These are phyloP conservation scores for Sclerotinia trifoliorum DNA, from an alignment of 2,329 filamentous ascomycete species.

Conservation along the genomic window DNA sequence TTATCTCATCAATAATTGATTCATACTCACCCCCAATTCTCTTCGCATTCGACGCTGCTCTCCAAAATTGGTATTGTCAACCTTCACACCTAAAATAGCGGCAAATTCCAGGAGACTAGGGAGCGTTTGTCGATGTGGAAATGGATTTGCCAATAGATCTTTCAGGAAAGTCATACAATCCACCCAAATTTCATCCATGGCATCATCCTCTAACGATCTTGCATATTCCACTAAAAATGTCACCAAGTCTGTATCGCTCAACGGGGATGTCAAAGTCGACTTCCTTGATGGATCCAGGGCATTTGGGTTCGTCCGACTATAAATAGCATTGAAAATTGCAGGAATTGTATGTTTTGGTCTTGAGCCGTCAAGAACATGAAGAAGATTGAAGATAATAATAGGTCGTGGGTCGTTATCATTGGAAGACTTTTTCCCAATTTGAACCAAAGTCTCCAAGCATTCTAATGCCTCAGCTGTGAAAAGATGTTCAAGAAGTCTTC, in stretches of 20 bases:
- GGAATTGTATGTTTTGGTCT: constrained; percentile 89
- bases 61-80: constrained; percentile 96
- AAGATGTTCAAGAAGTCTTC: constrained; percentile 85
- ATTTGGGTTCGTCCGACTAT: constrained; percentile 83
- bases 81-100: constrained; percentile 86
- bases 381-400: constrained; percentile 73
- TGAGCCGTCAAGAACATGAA: constrained; percentile 88
- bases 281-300: constrained; percentile 77
- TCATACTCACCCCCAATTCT: constrained; percentile 72
- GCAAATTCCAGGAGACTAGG: constrained; percentile 85
- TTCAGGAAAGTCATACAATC: constrained; percentile 90
- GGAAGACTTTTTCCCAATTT: constrained; percentile 68
- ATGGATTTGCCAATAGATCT: constrained; percentile 88
- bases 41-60: constrained; percentile 90
- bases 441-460: constrained; percentile 86
- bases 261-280: constrained; percentile 82
- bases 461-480: constrained; percentile 91
- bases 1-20: not conserved
- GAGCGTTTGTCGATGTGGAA: constrained; percentile 89
- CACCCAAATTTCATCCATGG: constrained; percentile 96
- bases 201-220: constrained; percentile 87
- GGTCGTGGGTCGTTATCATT: constrained; percentile 51
- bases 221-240: constrained; percentile 90
- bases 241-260: constrained; percentile 81
- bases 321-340: constrained; percentile 92